Evolutionary conservation across 2,329 filamentous ascomycete species (phyloP).

Genomic region (Trichoderma oligosporum): DNA sequence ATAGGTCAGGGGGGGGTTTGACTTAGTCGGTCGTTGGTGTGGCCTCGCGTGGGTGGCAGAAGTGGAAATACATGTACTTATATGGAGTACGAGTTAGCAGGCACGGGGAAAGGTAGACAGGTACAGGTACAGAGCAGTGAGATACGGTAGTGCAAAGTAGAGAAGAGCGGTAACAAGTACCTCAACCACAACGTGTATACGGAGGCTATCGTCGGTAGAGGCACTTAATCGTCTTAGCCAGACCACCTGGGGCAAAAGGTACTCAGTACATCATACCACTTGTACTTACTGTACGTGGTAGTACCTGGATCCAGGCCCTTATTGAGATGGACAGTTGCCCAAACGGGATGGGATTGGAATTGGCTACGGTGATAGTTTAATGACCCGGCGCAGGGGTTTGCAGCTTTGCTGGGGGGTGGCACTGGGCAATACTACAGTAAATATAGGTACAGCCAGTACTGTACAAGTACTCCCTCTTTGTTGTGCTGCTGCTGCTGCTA

Average conservation of each 20-base stretch:
- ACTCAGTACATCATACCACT: not conserved
- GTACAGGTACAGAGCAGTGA: not conserved
- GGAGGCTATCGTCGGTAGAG: no score
- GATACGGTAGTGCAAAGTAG: not conserved
- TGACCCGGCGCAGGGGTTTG: conserved; percentile 26
- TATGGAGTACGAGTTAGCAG: not conserved
- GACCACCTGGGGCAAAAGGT: no score
- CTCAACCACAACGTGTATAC: not conserved
- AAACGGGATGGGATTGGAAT: conserved; percentile 33
- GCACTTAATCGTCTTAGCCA: no score
- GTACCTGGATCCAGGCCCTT: not conserved
- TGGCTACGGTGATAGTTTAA: conserved; percentile 36
- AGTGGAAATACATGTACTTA: not conserved
- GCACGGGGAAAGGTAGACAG: not conserved
- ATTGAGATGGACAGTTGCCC: conserved; percentile 27
- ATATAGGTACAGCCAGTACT: no score
- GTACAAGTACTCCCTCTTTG: no score
- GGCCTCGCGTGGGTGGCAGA: conserved; percentile 9
- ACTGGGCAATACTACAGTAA: not conserved
- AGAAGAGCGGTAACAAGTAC: not conserved
- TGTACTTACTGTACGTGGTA: not conserved
- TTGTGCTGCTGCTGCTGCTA: no score
- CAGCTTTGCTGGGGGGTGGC: not conserved
- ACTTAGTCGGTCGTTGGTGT: conserved; percentile 11
- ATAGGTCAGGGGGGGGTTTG: conserved; percentile 13